Evolutionary conservation across 2,329 filamentous ascomycete genomes (phyloP), one percentile per base, ranked within the genome.

Genomic region (Beauveria rudraprayagi): DNA sequence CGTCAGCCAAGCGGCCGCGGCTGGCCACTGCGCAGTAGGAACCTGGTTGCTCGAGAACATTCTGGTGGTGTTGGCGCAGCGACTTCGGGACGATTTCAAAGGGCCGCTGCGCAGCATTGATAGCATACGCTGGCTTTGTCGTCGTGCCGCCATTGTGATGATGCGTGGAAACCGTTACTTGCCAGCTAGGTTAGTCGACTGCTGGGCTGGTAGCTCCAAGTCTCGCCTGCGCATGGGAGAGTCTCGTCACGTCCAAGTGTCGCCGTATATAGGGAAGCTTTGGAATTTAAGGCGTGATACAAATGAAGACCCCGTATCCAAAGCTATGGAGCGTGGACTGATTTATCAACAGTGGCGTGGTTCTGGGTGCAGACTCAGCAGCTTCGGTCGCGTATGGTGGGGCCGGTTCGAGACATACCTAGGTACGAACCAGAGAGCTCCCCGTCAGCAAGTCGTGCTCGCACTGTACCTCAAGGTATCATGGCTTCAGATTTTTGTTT

Each of bases 91-190:
- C 34, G 67, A 64, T 51, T 66, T 68, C 60, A 60, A 56, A 44
- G 65, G 63, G 54, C 69, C 66, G 63, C 70, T 64, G 61, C 63
- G 62, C 55, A 71, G 66, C 65, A 69, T 67, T 62, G 69, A 66
- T 60, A 66, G 68, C 65, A 71, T 63, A 64, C 71, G 69, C 60
- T 69, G 70, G 54, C 65, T 63, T 63, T 68, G 66, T 65, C 67
- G 67, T 61, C 65, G 67, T 61, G 70, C 66, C 65, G 72, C 70
- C 72, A 73, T 73, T 47, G 59, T 57, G 26, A 51, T 43, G 17
- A 17, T 44, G 37, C 3, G 19, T 26, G 16, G 34, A 37, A 37
- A 5, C 34, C 19, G 52, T 30, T 55, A 26, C 59, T 41, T 6
- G 24, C 48, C 11, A 56, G 37, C 24, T 26, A 19, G 17, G 53